Evolutionary conservation across 345 rosid species (phyloP).

Genomic region (Reutealis trisperma): DNA sequence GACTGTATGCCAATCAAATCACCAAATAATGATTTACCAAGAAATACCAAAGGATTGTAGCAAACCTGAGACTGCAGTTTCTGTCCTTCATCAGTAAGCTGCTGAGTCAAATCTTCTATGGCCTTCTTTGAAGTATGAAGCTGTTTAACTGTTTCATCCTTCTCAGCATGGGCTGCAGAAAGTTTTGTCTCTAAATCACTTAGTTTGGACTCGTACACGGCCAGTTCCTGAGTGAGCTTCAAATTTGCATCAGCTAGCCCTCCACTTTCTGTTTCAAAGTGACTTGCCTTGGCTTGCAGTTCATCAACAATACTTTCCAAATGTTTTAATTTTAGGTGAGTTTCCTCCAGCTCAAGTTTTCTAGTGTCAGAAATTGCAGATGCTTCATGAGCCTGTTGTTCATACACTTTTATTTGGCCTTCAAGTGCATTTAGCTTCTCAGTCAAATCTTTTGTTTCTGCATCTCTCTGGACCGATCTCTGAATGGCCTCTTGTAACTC

Average conservation of each 20-base stretch:
- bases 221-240: slow-evolving; percentile 71
- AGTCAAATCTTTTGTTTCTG: slow-evolving; percentile 54
- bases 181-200: slow-evolving; percentile 56
- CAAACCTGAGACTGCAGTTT: slow-evolving; percentile 79
- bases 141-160: slow-evolving; percentile 60
- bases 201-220: slow-evolving; percentile 59
- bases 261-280: slow-evolving; percentile 68
- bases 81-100: slow-evolving; percentile 65
- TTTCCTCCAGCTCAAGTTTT: slow-evolving; percentile 67
- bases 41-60: slow-evolving; percentile 10
- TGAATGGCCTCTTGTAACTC: slow-evolving; percentile 57
- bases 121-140: slow-evolving; percentile 61
- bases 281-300: slow-evolving; percentile 52
- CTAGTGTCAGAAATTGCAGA: slow-evolving; percentile 53
- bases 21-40: neutral
- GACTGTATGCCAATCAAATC: neutral
- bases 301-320: slow-evolving; percentile 67
- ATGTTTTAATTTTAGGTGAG: slow-evolving; percentile 52
- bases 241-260: slow-evolving; percentile 79
- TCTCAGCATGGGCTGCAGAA: slow-evolving; percentile 52
- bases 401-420: slow-evolving; percentile 52
- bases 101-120: slow-evolving; percentile 59
- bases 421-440: slow-evolving; percentile 61
- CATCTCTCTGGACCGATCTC: slow-evolving; percentile 52
- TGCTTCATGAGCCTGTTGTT: slow-evolving; percentile 59